A percentile compares a stretch with the other conserved stretches of the same genome.
Conservation (phyloP, 192 early-diverging fungal species). For the Umbelopsis ramanniana region DNA sequence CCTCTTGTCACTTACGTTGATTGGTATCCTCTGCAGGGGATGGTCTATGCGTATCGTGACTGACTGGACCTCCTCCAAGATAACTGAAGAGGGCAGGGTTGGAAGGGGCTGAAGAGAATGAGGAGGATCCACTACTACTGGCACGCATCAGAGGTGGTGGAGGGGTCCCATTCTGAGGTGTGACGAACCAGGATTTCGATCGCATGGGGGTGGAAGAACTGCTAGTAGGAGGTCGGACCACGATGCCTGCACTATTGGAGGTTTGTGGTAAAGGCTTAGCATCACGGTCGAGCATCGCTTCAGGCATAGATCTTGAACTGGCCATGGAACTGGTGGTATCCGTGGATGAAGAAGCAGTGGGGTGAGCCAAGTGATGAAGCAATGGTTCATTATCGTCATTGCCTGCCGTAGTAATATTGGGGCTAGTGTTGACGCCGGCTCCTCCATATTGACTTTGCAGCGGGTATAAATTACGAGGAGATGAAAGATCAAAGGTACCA, state of each 20-base stretch:
- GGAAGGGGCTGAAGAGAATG: slow-evolving; percentile 1
- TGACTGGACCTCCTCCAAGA: slow-evolving; percentile 17
- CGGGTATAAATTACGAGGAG: slow-evolving; percentile 8
- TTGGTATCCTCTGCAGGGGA: slow-evolving; percentile 18
- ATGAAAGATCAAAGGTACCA: not conserved
- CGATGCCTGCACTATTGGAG: slow-evolving; percentile 10
- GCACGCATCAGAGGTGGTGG: slow-evolving; percentile 13
- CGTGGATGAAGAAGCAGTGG: slow-evolving; percentile 3
- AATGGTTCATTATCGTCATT: slow-evolving; percentile 5
- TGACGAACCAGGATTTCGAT: slow-evolving; percentile 12
- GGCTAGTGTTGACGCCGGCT: too few relatives aligned
- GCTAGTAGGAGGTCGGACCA: slow-evolving; percentile 16
- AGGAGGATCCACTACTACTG: slow-evolving; percentile 12
- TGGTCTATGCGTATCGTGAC: not conserved
- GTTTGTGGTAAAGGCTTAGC: not conserved
- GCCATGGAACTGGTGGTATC: slow-evolving; percentile 14
- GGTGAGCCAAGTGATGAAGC: not conserved
- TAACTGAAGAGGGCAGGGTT: slow-evolving; percentile 20
- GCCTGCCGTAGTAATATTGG: not conserved
- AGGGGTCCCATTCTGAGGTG: slow-evolving; percentile 5
- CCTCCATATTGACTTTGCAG: not conserved
- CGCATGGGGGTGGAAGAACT: slow-evolving; percentile 16
- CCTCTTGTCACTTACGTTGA: slow-evolving; percentile 5
- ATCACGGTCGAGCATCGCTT: not conserved
- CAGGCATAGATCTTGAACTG: slow-evolving; percentile 19